These are phyloP conservation scores for Porodaedalea pini DNA, from an alignment of 1,284 basidiomycete species.

Conservation along the genomic window DNA sequence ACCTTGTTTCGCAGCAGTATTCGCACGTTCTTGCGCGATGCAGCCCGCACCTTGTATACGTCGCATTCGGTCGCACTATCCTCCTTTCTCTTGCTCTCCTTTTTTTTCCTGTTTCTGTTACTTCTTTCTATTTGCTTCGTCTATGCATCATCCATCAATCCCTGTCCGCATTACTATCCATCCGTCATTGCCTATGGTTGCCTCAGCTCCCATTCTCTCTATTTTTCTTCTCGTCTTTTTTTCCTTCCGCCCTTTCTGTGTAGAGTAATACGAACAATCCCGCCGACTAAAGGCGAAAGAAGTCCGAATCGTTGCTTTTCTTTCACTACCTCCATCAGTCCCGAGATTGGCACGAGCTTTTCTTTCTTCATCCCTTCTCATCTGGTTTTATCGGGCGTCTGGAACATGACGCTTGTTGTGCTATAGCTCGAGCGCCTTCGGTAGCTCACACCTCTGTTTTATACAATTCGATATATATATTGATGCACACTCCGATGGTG, in stretches of 20 bases:
- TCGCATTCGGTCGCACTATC: slow-evolving; percentile 35
- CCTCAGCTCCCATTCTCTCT: slow-evolving; percentile 14
- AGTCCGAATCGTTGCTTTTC: neutral
- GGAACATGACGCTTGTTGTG: neutral
- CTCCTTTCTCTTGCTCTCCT: slow-evolving; percentile 22
- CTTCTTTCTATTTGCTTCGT: slow-evolving; percentile 27
- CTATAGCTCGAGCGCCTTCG: neutral
- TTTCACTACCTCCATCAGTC: neutral
- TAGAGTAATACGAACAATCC: slow-evolving; percentile 27
- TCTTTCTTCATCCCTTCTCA: neutral
- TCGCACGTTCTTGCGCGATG: neutral
- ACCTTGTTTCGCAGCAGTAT: slow-evolving; percentile 5
- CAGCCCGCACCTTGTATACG: neutral
- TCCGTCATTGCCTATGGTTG: slow-evolving; percentile 25
- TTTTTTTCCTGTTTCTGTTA: slow-evolving; percentile 28
- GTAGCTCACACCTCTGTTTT: neutral
- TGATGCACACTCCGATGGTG: neutral
- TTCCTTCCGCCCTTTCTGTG: slow-evolving; percentile 20
- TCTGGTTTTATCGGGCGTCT: neutral
- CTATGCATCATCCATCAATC: slow-evolving; percentile 22
- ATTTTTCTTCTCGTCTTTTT: slow-evolving; percentile 23
- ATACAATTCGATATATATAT: neutral
- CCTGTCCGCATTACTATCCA: slow-evolving; percentile 19
- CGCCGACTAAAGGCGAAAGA: slow-evolving; percentile 3
- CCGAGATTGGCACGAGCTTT: too few species aligned